Evolutionary conservation across 176 grass and related monocot genomes (phyloP).

Genomic region (Hordeum vulgare): DNA sequence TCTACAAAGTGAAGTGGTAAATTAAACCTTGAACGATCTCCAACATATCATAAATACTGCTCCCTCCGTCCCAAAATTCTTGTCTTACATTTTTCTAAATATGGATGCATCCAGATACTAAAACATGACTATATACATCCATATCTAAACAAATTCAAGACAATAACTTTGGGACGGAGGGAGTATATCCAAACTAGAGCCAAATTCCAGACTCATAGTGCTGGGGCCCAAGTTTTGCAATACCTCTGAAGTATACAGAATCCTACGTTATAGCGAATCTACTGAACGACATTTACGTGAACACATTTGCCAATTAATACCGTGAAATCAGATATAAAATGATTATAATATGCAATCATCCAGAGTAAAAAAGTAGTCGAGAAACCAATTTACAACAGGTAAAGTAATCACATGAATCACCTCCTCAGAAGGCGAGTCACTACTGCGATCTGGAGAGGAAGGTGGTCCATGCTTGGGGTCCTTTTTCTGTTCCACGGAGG

Average conservation of each 20-base stretch:
- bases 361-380: not conserved
- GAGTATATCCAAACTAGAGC: no score
- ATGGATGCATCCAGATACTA: no score
- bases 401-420: not conserved
- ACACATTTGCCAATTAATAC: not conserved
- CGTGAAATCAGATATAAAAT: not conserved
- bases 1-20: not conserved
- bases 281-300: not conserved
- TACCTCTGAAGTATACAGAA: not conserved
- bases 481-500: not conserved
- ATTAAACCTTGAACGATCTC: not conserved
- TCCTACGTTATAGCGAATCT: not conserved
- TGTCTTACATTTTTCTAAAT: no score
- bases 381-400: not conserved
- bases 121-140: no score
- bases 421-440: not conserved
- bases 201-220: not conserved
- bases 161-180: no score
- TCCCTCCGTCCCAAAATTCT: no score
- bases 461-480: not conserved
- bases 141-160: no score
- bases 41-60: not conserved
- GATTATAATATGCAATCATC: not conserved
- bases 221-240: not conserved
- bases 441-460: not conserved